phyloP scores from a whole-genome alignment of 1,284 basidiomycete species.

The Mycosarcoma maydis region DNA sequence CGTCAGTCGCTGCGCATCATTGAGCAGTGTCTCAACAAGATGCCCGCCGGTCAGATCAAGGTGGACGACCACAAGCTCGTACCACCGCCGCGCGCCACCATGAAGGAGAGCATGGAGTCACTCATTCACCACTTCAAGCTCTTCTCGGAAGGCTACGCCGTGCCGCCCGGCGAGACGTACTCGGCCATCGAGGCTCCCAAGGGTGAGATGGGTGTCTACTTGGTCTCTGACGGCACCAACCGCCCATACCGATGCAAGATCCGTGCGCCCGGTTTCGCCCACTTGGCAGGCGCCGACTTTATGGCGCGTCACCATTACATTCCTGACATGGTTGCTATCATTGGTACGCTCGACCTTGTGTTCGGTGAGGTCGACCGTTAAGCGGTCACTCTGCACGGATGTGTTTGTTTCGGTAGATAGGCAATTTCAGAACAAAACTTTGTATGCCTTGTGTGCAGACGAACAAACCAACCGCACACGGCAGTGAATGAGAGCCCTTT shows the following conservation, averaged over 20 bases:
- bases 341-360: constrained; percentile 65
- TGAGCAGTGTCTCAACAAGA: constrained; percentile 88
- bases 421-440: constrained; percentile 6
- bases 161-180: constrained; percentile 97
- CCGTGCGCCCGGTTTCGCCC: constrained; percentile 65
- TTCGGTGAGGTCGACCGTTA: constrained; percentile 66
- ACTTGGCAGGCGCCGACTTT: constrained; percentile 65
- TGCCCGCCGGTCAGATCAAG: constrained; percentile 90
- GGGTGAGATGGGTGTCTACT: constrained; percentile 82
- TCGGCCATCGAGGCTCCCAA: constrained; percentile 97
- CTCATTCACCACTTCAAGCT: constrained; percentile 97
- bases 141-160: constrained; percentile 94
- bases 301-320: constrained; percentile 64
- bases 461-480: too few relatives aligned
- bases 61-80: constrained; percentile 97
- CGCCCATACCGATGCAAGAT: constrained; percentile 66
- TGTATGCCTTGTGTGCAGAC: too few relatives aligned
- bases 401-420: constrained; percentile 9
- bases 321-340: constrained; percentile 65
- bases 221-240: constrained; percentile 66
- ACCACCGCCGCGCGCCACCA: constrained; percentile 93
- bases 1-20: constrained; percentile 92
- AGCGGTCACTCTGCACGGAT: too few relatives aligned
- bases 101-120: constrained; percentile 98
- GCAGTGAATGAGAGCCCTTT: too few relatives aligned